Conservation (phyloP, 2,329 filamentous ascomycete species). For the Fusarium cicatricum region DNA sequence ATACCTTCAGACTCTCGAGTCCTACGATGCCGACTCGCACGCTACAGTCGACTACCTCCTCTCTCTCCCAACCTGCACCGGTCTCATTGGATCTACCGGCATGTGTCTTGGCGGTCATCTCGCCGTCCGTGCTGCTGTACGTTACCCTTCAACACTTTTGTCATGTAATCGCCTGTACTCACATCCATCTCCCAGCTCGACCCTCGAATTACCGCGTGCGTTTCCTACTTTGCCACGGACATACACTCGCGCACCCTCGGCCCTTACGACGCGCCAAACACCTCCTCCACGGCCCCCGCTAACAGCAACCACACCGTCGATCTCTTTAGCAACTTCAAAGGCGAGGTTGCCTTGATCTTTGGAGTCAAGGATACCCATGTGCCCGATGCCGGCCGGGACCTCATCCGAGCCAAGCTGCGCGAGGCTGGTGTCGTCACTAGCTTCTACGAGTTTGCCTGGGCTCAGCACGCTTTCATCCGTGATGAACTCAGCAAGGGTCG, state of each 20-base stretch:
- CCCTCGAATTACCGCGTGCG: conserved; percentile 75
- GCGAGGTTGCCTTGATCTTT: conserved; percentile 90
- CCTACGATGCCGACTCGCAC: conserved; percentile 83
- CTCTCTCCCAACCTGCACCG: conserved; percentile 79
- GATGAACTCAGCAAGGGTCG: conserved; percentile 94
- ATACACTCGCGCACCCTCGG: conserved; percentile 84
- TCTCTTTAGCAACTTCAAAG: conserved; percentile 71
- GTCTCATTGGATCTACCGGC: conserved; percentile 79
- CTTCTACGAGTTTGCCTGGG: conserved; percentile 92
- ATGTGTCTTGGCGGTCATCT: conserved; percentile 97
- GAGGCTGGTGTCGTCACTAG: conserved; percentile 77
- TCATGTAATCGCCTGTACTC: not conserved
- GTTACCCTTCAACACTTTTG: conserved; percentile 30
- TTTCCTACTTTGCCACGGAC: conserved; percentile 94
- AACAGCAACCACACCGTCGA: conserved; percentile 62
- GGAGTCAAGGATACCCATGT: conserved; percentile 93
- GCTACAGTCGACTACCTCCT: conserved; percentile 75
- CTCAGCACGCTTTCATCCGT: conserved; percentile 93
- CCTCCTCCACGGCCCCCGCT: conserved; percentile 48
- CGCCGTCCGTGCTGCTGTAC: conserved; percentile 66
- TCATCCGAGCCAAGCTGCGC: conserved; percentile 83
- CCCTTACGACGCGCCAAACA: conserved; percentile 59
- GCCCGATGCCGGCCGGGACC: conserved; percentile 79
- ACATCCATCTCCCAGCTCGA: conserved; percentile 64
- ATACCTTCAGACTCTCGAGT: conserved; percentile 73